Conservation (phyloP, 140 eudicot species). For the Erigeron philadelphicus region DNA sequence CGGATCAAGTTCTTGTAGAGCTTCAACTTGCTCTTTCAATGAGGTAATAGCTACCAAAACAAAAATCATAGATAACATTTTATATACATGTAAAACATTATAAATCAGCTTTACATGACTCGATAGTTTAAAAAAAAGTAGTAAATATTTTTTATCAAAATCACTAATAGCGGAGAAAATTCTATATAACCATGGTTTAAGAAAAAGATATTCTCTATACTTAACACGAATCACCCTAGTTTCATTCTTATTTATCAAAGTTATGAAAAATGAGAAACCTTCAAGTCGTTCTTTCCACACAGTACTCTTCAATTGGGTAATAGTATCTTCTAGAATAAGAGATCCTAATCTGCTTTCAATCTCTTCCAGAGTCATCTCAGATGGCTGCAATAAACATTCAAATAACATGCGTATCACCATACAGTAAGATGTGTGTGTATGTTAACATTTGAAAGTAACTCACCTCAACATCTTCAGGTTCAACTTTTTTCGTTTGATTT, state of each 20-base stretch:
- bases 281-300: constrained; percentile 98
- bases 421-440: not conserved
- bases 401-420: not conserved
- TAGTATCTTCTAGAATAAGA: constrained; percentile 64
- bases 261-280: constrained; percentile 42
- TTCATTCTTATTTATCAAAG: constrained; percentile 9
- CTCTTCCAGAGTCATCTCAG: constrained; percentile 94
- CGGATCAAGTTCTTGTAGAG: constrained; percentile 53
- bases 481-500: constrained; percentile 59
- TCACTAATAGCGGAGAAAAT: not conserved
- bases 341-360: constrained; percentile 85
- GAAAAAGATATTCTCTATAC: not conserved
- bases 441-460: not conserved
- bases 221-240: constrained; percentile 4
- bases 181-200: not conserved
- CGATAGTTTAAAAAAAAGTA: not conserved
- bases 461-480: constrained; percentile 96
- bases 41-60: constrained; percentile 61
- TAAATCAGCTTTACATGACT: not conserved
- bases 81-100: not conserved
- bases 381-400: constrained; percentile 50
- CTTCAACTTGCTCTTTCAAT: constrained; percentile 79
- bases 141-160: not conserved
- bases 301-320: constrained; percentile 82
- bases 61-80: not conserved